Evolutionary conservation across 1,139 yeast genomes (phyloP), one percentile per base, ranked within the genome.

Genomic region (Scheffersomyces lignicola): DNA sequence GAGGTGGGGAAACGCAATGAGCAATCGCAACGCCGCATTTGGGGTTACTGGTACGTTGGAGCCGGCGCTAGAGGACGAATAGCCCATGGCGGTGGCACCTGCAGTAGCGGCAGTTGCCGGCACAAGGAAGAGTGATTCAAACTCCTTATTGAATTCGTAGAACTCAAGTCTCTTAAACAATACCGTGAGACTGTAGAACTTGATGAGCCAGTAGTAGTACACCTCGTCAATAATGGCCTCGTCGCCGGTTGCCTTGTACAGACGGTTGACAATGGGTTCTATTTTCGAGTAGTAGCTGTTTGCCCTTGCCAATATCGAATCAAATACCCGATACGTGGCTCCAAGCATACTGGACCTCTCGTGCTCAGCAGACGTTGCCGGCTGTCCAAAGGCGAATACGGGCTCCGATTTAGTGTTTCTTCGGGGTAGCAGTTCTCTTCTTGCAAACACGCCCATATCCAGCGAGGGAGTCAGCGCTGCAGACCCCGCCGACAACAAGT

Each of bases 121-220:
- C n/a, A 31, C 16, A 7, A 38, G 22, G 20, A 52, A 32, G 7
- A 62, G 40, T 1, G 36, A 41, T 11, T 41, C 38, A 28, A 62
- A 60, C 18, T 54, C 58, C 7, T 42, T 33, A 25, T 51, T 43
- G 39, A 55, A 65, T 24, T 55, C 59, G 7, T 43, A 38, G 29
- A 62, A 50, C 15, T 54, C 43, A 34, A 55, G 46, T 22, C 54
- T 56, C 24, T 55, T 56, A 43, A 63, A 62, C 24, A 48, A 38
- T 4, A 54, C 44, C 5, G 53, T 38, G 26, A 60, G 43, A 33
- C 53, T 38, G 28, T 57, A 44, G 43, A 59, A 52, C 30, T 44
- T 46, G 5, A 54, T 44, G 7, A 54, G 38, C 52, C 54, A 50
- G 36, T 46, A 60, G 39, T 43, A 62, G 11, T 40, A 41, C 15